Percentiles rank a stretch among this genome's conserved stretches.
These are phyloP conservation scores for Eucalyptus pauciflora DNA, from an alignment of 345 rosid genomes.

Conservation along the genomic window DNA sequence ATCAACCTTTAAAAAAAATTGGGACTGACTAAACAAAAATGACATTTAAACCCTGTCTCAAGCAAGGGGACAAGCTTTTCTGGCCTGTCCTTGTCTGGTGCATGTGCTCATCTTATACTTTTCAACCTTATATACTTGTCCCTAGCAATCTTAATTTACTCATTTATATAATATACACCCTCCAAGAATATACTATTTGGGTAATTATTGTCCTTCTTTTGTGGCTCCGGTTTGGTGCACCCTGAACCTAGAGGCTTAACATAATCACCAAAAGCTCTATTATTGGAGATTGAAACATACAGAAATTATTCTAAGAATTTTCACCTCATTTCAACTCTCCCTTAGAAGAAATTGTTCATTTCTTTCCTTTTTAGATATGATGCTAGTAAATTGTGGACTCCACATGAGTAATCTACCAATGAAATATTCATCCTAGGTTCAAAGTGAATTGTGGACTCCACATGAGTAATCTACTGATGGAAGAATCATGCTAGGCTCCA, in stretches of 20 bases:
- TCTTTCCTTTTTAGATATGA: background rate
- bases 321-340: background rate
- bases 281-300: background rate
- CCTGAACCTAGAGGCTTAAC: background rate
- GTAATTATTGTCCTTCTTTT: background rate
- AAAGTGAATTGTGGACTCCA: background rate
- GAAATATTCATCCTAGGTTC: background rate
- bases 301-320: background rate
- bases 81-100: constrained; percentile 12
- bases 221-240: background rate
- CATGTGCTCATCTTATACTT: background rate
- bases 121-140: background rate
- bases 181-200: background rate
- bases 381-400: background rate
- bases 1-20: background rate
- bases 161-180: background rate
- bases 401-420: background rate
- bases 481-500: background rate
- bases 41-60: constrained; percentile 23
- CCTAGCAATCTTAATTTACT: background rate
- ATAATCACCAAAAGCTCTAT: background rate
- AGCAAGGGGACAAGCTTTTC: constrained; percentile 35
- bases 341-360: background rate
- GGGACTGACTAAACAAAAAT: background rate
- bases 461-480: background rate